phyloP scores from a whole-genome alignment of 768 basidiomycete species.

The Cystofilobasidium macerans region DNA sequence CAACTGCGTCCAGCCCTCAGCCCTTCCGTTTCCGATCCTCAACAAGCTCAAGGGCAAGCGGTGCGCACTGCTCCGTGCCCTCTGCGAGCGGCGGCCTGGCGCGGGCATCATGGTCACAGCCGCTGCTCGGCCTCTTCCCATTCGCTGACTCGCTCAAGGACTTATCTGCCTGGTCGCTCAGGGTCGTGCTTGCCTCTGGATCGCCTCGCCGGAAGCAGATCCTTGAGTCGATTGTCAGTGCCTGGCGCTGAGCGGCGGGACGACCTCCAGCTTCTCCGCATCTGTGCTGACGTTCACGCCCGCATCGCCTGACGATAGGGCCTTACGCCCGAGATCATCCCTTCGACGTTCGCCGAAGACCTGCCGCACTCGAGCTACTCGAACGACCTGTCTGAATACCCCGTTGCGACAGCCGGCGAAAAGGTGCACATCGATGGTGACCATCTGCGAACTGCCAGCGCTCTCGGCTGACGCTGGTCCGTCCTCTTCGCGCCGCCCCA shows the following conservation, averaged over 20 bases:
- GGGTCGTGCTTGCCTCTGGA: slow-evolving; percentile 68
- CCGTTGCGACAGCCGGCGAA: slow-evolving; percentile 61
- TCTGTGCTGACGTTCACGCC: background rate
- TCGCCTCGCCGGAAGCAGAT: slow-evolving; percentile 79
- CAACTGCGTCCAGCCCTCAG: slow-evolving; percentile 32
- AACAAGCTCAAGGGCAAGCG: slow-evolving; percentile 63
- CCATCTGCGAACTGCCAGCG: background rate
- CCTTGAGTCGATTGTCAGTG: slow-evolving; percentile 60
- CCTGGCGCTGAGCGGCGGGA: background rate
- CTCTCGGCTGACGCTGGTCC: background rate
- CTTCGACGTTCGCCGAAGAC: slow-evolving; percentile 71
- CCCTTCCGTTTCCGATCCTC: slow-evolving; percentile 36
- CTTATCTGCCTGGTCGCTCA: background rate
- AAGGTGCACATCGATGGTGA: slow-evolving; percentile 45
- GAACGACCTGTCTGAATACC: slow-evolving; percentile 60
- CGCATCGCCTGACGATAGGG: slow-evolving; percentile 42
- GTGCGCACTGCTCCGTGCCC: background rate
- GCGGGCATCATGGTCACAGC: no score
- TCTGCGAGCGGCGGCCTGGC: no score
- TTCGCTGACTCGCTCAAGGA: no score
- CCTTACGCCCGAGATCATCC: slow-evolving; percentile 56
- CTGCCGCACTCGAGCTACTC: slow-evolving; percentile 53
- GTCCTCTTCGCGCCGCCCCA: no score
- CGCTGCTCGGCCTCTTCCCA: no score
- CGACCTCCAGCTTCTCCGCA: slow-evolving; percentile 37